phyloP scores from a whole-genome alignment of 768 basidiomycete species.

The Pleurotus tuoliensis region DNA sequence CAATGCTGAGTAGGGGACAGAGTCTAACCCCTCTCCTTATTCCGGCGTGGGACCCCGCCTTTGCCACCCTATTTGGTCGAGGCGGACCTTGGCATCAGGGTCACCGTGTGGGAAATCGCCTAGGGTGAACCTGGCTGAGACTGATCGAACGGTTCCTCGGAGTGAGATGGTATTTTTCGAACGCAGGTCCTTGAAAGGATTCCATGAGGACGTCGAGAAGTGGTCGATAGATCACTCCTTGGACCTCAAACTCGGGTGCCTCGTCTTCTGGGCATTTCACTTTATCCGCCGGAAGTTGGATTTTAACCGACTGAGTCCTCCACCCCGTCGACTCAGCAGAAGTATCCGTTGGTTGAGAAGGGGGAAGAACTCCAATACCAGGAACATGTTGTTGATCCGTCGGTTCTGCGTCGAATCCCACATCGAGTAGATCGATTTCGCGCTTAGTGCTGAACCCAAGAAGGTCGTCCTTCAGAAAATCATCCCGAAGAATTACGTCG shows the following conservation, averaged over 20 bases:
- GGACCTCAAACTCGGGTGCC: slow-evolving; percentile 25
- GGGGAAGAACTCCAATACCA: not conserved
- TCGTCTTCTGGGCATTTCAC: slow-evolving; percentile 17
- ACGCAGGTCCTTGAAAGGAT: slow-evolving; percentile 12
- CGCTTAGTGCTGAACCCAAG: slow-evolving; percentile 14
- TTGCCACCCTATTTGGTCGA: too few relatives aligned
- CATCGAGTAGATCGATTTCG: slow-evolving; percentile 15
- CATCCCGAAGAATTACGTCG: slow-evolving; percentile 18
- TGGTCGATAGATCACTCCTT: slow-evolving; percentile 20
- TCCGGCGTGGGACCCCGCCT: too few relatives aligned
- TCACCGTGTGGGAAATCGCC: too few relatives aligned
- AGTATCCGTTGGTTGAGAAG: not conserved
- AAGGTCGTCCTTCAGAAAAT: slow-evolving; percentile 20
- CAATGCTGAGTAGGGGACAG: too few relatives aligned
- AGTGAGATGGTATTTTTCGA: slow-evolving; percentile 11
- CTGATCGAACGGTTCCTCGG: too few relatives aligned
- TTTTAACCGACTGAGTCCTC: slow-evolving; percentile 18
- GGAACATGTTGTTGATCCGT: not conserved
- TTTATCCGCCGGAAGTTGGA: slow-evolving; percentile 15
- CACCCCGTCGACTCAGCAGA: slow-evolving; percentile 14
- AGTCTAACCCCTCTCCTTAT: too few relatives aligned
- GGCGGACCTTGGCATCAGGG: too few relatives aligned
- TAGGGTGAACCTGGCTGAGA: too few relatives aligned
- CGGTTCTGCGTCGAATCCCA: not conserved
- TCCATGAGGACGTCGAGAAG: slow-evolving; percentile 20